Conservation (phyloP, 2,329 filamentous ascomycete genomes). For the Stagonosporopsis tanaceti region DNA sequence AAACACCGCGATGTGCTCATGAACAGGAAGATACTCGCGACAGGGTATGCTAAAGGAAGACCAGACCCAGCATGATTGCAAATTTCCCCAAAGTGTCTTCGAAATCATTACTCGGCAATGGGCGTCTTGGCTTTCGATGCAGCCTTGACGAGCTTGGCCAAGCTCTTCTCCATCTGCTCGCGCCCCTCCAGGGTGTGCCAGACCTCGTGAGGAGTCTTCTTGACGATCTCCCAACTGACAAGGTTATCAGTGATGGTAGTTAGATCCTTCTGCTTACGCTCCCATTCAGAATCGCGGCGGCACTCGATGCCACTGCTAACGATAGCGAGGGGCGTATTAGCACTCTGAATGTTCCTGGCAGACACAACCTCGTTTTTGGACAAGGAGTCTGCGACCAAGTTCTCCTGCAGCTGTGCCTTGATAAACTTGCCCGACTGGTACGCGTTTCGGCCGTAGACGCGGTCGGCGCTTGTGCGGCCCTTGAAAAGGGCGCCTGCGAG, state of each 20-base stretch:
- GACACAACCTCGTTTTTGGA: conserved; percentile 82
- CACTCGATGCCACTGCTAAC: conserved; percentile 82
- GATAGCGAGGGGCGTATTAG: conserved; percentile 77
- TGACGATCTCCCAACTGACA: conserved; percentile 84
- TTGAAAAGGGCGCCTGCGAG: conserved; percentile 82
- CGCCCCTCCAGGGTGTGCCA: conserved; percentile 81
- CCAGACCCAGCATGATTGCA: neutral
- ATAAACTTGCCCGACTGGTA: conserved; percentile 84
- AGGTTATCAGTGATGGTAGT: conserved; percentile 81
- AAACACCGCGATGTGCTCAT: conserved; percentile 14
- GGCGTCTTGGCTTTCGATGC: conserved; percentile 24
- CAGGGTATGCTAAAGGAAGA: conserved; percentile 18
- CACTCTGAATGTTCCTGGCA: conserved; percentile 79
- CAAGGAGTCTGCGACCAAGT: conserved; percentile 83
- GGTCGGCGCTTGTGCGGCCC: conserved; percentile 80
- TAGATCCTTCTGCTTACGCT: conserved; percentile 83
- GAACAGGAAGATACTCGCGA: conserved; percentile 4
- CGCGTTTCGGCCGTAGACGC: conserved; percentile 80
- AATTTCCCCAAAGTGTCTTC: neutral
- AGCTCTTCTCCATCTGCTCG: conserved; percentile 77
- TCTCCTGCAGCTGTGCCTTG: conserved; percentile 92
- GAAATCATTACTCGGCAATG: neutral
- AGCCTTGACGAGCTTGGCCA: conserved; percentile 70
- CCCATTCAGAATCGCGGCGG: conserved; percentile 75
- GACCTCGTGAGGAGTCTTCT: conserved; percentile 83